Base-by-base conservation (phyloP, 164 flowering plant genomes). In the Stephania yunnanensis region DNA sequence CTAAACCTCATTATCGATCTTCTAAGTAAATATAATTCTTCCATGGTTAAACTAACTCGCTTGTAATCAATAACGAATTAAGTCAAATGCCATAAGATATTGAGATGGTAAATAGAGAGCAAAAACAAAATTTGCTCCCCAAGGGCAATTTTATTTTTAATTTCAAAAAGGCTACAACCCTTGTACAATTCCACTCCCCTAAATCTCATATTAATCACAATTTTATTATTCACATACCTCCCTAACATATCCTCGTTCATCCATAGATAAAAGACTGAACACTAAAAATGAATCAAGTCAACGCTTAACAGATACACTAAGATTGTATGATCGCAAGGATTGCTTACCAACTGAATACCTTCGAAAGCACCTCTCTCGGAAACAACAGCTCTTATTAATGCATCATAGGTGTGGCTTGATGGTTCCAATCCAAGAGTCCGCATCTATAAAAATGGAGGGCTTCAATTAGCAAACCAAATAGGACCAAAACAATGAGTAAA, bases 371-470 rank as follows among this genome's bases (percentile, higher is more conserved):
- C 87, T 79, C 84, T 87, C 58, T 65, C 78, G 11, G 74, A 46
- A 72, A 84, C 79, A 81, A 88, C 71, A 71, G 91, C 94, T 83
- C 82, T 86, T 46, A 90, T 71, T 76, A 85, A 83, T 67, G 89
- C 87, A 86, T 90, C 85, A 76, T 85, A 95, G 31, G 93, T 86
- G 73, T 76, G 48, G 58, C 75, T 61, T 64, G 97, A 88, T 73
- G 95, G 97, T 80, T 84, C 83, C 85, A 95, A 72, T 45, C 97
- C 92, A 71, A 95, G 86, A 73, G 67, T 77, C 76, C 84, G 86
- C 98, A 95, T 93, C 98, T 95, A 76, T 36, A 77, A 64, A 71
- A 74, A 71, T 12, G 30, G 10, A 30, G 42, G 2, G 20, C 45
- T 68, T 58, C 50, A 36, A 48, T 74, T 72, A 81, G 76, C 58